phyloP scores from a whole-genome alignment of 345 rosid genomes.

The Boechera stricta region DNA sequence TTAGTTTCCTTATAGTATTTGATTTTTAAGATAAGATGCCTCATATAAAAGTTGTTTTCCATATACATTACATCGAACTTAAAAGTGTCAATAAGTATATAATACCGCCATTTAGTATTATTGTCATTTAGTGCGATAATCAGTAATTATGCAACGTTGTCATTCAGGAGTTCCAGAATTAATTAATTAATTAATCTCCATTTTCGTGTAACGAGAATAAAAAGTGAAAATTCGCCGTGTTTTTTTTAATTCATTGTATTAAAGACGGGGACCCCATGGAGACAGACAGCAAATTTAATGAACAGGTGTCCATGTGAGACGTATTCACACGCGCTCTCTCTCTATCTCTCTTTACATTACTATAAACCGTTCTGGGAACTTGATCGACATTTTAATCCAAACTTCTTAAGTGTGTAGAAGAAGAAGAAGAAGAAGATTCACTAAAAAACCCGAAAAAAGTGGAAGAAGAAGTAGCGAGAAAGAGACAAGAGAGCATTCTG shows the following conservation, averaged over 20 bases:
- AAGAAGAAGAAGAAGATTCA: neutral
- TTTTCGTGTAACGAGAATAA: conserved; percentile 13
- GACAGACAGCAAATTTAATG: conserved; percentile 40
- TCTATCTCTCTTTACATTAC: conserved; percentile 14
- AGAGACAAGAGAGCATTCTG: conserved; percentile 34
- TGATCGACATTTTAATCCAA: conserved; percentile 5
- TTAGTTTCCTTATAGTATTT: no score
- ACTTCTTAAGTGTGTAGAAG: neutral
- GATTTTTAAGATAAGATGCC: neutral
- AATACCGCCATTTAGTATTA: neutral
- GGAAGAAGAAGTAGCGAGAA: neutral
- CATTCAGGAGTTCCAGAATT: neutral
- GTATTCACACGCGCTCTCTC: conserved; percentile 38
- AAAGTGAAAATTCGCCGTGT: conserved; percentile 25
- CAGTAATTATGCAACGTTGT: conserved; percentile 21
- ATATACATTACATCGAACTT: neutral
- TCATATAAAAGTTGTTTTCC: neutral
- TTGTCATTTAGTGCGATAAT: neutral
- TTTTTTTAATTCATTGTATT: no score
- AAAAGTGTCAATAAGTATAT: neutral
- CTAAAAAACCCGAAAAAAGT: neutral
- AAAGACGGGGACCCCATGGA: conserved; percentile 30
- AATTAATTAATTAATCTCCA: neutral
- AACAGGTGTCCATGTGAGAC: conserved; percentile 49
- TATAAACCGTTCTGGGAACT: conserved; percentile 37